Conservation (phyloP, 768 basidiomycete genomes). For the Mycena sanguinolenta region DNA sequence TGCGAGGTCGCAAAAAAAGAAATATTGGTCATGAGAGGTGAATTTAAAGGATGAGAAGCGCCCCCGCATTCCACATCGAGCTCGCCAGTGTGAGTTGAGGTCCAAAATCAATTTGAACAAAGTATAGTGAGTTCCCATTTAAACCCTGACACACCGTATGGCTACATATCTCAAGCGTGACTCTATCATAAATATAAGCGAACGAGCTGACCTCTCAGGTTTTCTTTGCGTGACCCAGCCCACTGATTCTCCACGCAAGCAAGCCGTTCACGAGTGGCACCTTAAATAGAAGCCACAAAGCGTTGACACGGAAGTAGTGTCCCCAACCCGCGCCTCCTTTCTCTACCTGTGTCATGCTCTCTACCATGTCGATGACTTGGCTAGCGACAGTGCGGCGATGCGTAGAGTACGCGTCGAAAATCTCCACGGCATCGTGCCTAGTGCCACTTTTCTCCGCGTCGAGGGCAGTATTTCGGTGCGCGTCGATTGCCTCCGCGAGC, state of each 20-base stretch:
- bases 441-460: background rate
- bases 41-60: too few relatives aligned
- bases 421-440: slow-evolving; percentile 35
- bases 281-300: slow-evolving; percentile 23
- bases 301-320: slow-evolving; percentile 11
- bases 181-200: background rate
- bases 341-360: slow-evolving; percentile 40
- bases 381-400: slow-evolving; percentile 48
- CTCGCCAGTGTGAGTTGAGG: too few relatives aligned
- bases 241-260: slow-evolving; percentile 48
- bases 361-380: slow-evolving; percentile 50
- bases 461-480: slow-evolving; percentile 36
- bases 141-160: background rate
- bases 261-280: slow-evolving; percentile 38
- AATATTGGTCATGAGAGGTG: too few relatives aligned
- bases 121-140: too few relatives aligned
- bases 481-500: slow-evolving; percentile 51
- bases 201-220: background rate
- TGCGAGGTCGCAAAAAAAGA: too few relatives aligned
- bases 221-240: slow-evolving; percentile 40
- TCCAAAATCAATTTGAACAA: too few relatives aligned
- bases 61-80: too few relatives aligned
- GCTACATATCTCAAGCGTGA: background rate
- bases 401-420: slow-evolving; percentile 45
- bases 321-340: slow-evolving; percentile 29